Conservation (phyloP, 371 early-diverging fungal species). For the Coemansia sp. region DNA sequence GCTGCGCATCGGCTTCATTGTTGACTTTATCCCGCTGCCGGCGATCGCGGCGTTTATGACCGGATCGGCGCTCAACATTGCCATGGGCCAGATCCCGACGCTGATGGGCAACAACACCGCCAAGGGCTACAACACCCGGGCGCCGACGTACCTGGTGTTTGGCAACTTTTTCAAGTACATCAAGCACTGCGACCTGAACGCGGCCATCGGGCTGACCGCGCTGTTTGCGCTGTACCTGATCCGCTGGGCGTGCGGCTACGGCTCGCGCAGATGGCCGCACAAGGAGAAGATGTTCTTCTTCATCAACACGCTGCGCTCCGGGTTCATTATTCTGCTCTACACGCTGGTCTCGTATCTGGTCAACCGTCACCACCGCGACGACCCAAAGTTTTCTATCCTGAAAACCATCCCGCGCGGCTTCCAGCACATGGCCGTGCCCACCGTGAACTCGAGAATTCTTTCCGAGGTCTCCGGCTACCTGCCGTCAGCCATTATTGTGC, state of each 20-base stretch:
- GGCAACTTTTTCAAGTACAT: conserved; percentile 54
- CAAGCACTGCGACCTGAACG: conserved; percentile 41
- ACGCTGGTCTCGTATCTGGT: conserved; percentile 71
- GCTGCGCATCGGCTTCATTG: conserved; percentile 74
- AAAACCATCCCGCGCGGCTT: conserved; percentile 74
- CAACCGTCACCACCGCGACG: conserved; percentile 50
- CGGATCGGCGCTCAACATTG: conserved; percentile 74
- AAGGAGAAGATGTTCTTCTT: conserved; percentile 52
- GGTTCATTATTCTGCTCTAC: conserved; percentile 73
- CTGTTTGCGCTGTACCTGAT: conserved; percentile 34
- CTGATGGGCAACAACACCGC: conserved; percentile 63
- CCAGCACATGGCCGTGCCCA: conserved; percentile 59
- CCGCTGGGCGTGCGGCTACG: conserved; percentile 28
- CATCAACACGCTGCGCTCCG: conserved; percentile 61
- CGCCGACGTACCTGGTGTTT: conserved; percentile 44
- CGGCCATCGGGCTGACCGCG: conserved; percentile 48
- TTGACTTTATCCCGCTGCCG: conserved; percentile 79
- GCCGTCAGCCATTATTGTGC: conserved; percentile 68
- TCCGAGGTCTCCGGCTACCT: conserved; percentile 56
- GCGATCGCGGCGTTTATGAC: conserved; percentile 76
- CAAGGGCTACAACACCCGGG: conserved; percentile 40
- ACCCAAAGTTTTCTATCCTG: conserved; percentile 60
- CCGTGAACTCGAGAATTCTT: conserved; percentile 52
- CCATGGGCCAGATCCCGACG: conserved; percentile 74
- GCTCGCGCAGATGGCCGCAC: conserved; percentile 43